A percentile compares a stretch with the other conserved stretches of the same genome.
phyloP scores from a whole-genome alignment of 2,329 filamentous ascomycete species.

The Dothidotthia symphoricarpi region DNA sequence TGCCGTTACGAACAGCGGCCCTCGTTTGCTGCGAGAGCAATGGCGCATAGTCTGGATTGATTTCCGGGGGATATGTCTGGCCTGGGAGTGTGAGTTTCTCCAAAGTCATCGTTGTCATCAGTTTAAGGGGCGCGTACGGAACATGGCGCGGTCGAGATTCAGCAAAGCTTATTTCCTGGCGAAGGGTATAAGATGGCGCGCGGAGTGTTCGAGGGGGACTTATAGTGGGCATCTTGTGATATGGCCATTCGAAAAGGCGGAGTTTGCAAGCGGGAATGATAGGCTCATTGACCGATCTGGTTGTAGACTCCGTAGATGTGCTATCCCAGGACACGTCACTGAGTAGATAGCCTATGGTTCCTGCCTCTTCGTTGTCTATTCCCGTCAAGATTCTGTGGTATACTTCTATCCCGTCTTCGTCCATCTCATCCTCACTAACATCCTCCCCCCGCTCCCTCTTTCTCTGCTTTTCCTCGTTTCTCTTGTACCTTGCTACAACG shows the following conservation, averaged over 20 bases:
- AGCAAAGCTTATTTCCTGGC: not conserved
- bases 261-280: conserved; percentile 18
- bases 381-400: conserved; percentile 1
- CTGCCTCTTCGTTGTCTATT: conserved; percentile 3
- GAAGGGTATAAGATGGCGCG: not conserved
- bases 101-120: conserved; percentile 20
- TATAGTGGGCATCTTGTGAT: conserved; percentile 9
- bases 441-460: conserved; percentile 13
- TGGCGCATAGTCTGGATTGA: conserved; percentile 26
- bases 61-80: conserved; percentile 9
- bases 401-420: conserved; percentile 6
- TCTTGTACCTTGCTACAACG: conserved; percentile 6
- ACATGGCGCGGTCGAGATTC: conserved; percentile 14
- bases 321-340: conserved; percentile 24
- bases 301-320: conserved; percentile 13
- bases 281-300: not conserved
- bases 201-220: conserved; percentile 1
- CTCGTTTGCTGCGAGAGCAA: conserved; percentile 15
- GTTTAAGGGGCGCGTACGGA: conserved; percentile 23
- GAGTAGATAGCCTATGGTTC: conserved; percentile 10
- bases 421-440: conserved; percentile 15
- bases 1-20: conserved; percentile 26
- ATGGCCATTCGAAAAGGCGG: conserved; percentile 31
- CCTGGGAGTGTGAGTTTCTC: conserved; percentile 31
- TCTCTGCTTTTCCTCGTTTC: conserved; percentile 8